Evolutionary conservation across 495 filamentous ascomycete genomes (phyloP).

Genomic region (Stereocaulon alpinum): DNA sequence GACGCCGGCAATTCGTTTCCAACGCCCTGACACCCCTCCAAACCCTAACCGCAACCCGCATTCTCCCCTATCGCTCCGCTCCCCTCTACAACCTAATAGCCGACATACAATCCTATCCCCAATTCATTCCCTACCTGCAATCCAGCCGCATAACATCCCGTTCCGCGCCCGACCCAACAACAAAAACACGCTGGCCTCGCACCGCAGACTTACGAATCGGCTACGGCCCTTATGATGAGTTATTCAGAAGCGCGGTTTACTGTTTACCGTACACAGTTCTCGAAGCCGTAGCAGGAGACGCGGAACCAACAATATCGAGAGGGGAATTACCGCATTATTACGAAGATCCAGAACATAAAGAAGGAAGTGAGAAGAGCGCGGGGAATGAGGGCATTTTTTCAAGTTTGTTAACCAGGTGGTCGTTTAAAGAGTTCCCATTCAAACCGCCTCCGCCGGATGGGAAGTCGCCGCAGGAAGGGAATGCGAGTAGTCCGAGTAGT

Average conservation of each 20-base stretch:
- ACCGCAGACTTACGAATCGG: conserved; percentile 74
- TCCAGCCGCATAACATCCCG: conserved; percentile 56
- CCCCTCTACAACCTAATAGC: conserved; percentile 73
- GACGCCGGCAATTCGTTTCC: conserved; percentile 9
- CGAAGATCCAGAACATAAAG: background rate
- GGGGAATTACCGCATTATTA: conserved; percentile 28
- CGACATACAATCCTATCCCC: conserved; percentile 68
- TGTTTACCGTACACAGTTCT: conserved; percentile 61
- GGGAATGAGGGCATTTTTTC: conserved; percentile 51
- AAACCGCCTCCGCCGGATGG: conserved; percentile 27
- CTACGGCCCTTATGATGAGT: conserved; percentile 71
- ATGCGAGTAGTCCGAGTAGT: conserved; percentile 21
- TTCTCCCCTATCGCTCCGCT: conserved; percentile 63
- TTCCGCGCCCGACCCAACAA: conserved; percentile 36
- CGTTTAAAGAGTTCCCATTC: conserved; percentile 40
- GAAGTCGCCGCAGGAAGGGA: conserved; percentile 21
- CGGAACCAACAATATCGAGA: conserved; percentile 30
- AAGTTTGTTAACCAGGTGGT: conserved; percentile 70
- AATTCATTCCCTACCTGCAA: conserved; percentile 80
- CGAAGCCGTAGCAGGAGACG: conserved; percentile 66
- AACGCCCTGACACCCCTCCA: conserved; percentile 33
- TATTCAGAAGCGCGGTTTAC: conserved; percentile 63
- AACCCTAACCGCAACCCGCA: conserved; percentile 60
- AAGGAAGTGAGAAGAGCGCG: background rate
- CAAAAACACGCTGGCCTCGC: conserved; percentile 48